Percentiles rank a stretch among this genome's conserved stretches.
Conservation (phyloP, 768 basidiomycete species). For the Termitomyces sp. region DNA sequence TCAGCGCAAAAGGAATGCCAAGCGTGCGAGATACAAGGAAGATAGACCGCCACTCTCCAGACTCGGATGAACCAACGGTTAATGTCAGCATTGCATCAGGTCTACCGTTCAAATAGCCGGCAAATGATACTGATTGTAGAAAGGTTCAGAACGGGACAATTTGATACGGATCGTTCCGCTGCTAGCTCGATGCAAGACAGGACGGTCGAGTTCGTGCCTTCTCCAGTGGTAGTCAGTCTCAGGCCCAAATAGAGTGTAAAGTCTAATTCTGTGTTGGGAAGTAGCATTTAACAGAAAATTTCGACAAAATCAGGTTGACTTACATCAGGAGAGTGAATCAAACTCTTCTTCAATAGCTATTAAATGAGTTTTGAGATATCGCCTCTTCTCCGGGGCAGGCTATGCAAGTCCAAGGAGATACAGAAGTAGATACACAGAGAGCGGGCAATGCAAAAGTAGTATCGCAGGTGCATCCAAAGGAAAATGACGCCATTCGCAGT, state of each 20-base stretch:
- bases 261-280: conserved; percentile 39
- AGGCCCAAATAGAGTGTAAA: conserved; percentile 34
- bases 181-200: conserved; percentile 27
- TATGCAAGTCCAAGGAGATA: conserved; percentile 25
- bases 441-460: conserved; percentile 36
- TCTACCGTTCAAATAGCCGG: conserved; percentile 2
- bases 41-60: conserved; percentile 30
- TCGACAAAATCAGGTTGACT: conserved; percentile 3
- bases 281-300: neutral
- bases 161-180: conserved; percentile 30
- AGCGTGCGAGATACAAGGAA: conserved; percentile 20
- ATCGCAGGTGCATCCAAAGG: too few species aligned
- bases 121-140: conserved; percentile 10
- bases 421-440: conserved; percentile 32
- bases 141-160: conserved; percentile 18
- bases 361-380: conserved; percentile 26
- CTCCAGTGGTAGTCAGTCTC: conserved; percentile 19
- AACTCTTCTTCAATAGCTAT: conserved; percentile 35
- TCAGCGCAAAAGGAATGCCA: conserved; percentile 21
- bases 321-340: conserved; percentile 13
- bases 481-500: conserved; percentile 41
- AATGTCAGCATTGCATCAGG: conserved; percentile 38
- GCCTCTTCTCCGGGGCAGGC: conserved; percentile 15
- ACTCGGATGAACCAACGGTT: conserved; percentile 31
- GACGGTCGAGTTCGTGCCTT: conserved; percentile 22